A percentile compares a stretch with the other conserved stretches of the same genome.
phyloP scores from a whole-genome alignment of 2,329 filamentous ascomycete genomes.

The Neofusicoccum cordaticola region DNA sequence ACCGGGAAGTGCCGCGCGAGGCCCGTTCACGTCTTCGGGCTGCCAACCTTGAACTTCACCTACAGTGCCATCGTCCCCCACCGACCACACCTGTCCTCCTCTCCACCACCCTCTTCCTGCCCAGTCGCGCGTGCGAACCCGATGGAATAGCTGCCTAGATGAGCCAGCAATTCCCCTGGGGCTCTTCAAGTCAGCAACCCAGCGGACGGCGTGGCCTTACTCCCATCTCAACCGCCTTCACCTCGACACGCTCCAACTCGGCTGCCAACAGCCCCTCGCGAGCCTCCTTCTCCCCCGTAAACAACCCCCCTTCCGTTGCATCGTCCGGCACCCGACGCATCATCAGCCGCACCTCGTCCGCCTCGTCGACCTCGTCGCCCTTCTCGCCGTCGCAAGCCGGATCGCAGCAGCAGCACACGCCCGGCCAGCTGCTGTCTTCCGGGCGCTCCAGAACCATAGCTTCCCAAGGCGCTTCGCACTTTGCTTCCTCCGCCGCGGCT shows the following conservation, averaged over 20 bases:
- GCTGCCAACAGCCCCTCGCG: constrained; percentile 51
- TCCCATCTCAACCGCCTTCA: constrained; percentile 55
- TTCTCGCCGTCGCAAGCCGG: constrained; percentile 55
- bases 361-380: constrained; percentile 54
- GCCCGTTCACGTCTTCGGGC: constrained; percentile 17
- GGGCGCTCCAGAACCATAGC: constrained; percentile 56
- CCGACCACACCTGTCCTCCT: constrained; percentile 21
- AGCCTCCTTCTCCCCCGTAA: constrained; percentile 51
- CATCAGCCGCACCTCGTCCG: constrained; percentile 53
- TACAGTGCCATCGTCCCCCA: constrained; percentile 12
- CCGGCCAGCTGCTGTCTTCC: constrained; percentile 54
- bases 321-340: constrained; percentile 48
- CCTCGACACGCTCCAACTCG: constrained; percentile 42
- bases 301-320: constrained; percentile 50
- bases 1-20: constrained; percentile 12
- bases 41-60: constrained; percentile 18
- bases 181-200: constrained; percentile 53
- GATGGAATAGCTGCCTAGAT: constrained; percentile 44
- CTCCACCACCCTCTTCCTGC: constrained; percentile 21
- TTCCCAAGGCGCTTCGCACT: constrained; percentile 52
- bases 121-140: constrained; percentile 34
- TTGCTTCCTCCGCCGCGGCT: constrained; percentile 55
- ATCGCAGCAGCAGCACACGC: constrained; percentile 51
- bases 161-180: constrained; percentile 58
- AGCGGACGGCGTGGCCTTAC: constrained; percentile 56